Evolutionary conservation across 352 stramenopile genomes (phyloP).

Genomic region (Globisporangium mamillatum): DNA sequence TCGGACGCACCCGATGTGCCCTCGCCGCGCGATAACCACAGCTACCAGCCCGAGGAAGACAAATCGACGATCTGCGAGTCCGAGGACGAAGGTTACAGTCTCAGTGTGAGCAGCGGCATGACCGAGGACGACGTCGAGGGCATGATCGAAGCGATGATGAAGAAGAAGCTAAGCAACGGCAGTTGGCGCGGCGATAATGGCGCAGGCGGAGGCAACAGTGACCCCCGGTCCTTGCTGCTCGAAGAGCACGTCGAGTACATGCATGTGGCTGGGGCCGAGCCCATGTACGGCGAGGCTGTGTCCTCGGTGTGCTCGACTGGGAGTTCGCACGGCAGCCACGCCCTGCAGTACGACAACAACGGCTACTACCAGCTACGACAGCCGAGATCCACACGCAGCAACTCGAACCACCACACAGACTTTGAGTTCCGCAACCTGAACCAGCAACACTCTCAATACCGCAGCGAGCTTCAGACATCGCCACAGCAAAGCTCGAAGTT

Average conservation of each 20-base stretch:
- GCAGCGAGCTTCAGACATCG: background rate
- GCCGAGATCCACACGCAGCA: background rate
- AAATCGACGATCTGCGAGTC: conserved; percentile 15
- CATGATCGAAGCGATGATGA: conserved; percentile 19
- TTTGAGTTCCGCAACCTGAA: conserved; percentile 19
- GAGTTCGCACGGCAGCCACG: background rate
- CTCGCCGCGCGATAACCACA: conserved; percentile 4
- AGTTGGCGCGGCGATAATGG: background rate
- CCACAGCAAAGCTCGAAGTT: background rate
- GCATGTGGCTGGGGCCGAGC: background rate
- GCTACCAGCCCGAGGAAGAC: conserved; percentile 3
- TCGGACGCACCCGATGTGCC: conserved; percentile 3
- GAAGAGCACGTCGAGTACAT: conserved; percentile 8
- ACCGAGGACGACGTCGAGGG: conserved; percentile 19
- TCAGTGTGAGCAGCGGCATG: conserved; percentile 20
- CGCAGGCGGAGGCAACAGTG: background rate
- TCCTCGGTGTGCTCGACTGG: background rate
- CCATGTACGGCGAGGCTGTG: background rate
- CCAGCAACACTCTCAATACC: background rate
- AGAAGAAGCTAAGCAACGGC: conserved; percentile 8
- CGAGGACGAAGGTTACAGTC: conserved; percentile 17
- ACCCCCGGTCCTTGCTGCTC: background rate
- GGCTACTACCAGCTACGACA: background rate
- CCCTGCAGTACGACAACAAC: conserved; percentile 1
- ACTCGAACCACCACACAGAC: conserved; percentile 1